These are phyloP conservation scores for Batkoa obscura DNA, from an alignment of 371 early-diverging fungal genomes.

Conservation along the genomic window DNA sequence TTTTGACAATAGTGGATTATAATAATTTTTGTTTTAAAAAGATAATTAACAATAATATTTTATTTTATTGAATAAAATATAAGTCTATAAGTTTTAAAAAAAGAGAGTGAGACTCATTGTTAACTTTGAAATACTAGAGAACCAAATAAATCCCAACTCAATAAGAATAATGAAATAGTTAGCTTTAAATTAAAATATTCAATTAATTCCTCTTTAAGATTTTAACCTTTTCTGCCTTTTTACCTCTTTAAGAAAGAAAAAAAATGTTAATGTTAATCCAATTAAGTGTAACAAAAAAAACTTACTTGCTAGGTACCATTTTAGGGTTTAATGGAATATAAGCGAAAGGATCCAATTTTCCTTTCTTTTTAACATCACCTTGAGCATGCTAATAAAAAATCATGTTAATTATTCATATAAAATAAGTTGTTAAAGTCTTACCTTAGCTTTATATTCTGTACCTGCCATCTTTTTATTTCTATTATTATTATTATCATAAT, in stretches of 20 bases:
- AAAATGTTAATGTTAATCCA: not conserved
- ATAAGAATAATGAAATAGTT: too few species aligned
- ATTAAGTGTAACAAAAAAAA: not conserved
- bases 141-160: too few species aligned
- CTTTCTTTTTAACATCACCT: constrained; percentile 81
- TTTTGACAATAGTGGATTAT: too few species aligned
- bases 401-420: not conserved
- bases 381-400: constrained; percentile 32
- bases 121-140: too few species aligned
- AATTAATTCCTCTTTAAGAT: not conserved
- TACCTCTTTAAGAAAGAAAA: not conserved
- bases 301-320: constrained; percentile 4
- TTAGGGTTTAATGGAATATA: constrained; percentile 61
- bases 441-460: constrained; percentile 32
- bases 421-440: not conserved
- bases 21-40: too few species aligned
- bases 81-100: too few species aligned
- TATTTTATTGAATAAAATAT: too few species aligned
- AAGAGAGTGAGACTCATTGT: too few species aligned
- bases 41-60: too few species aligned
- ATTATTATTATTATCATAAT: constrained; percentile 12
- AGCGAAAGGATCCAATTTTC: constrained; percentile 82
- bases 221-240: not conserved
- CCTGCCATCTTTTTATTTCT: constrained; percentile 17
- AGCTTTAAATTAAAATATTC: too few species aligned